Conservation (phyloP, 371 early-diverging fungal species). For the Aphelidium insulamus region DNA sequence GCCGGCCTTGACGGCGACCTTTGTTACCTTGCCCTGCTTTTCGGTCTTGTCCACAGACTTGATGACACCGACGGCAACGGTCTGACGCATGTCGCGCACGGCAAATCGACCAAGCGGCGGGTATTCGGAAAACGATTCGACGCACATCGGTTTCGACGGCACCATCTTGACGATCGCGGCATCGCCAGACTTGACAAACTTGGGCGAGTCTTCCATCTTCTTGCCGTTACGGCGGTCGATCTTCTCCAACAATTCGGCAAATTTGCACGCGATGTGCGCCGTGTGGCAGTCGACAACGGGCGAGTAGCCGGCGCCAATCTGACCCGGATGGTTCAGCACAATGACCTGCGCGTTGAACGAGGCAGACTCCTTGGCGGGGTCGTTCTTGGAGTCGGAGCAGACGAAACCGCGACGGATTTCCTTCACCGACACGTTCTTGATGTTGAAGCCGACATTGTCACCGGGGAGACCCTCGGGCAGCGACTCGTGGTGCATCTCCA, state of each 20-base stretch:
- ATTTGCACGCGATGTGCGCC: conserved; percentile 90
- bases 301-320: conserved; percentile 68
- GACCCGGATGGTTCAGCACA: conserved; percentile 90
- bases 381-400: conserved; percentile 89
- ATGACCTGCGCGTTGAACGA: conserved; percentile 88
- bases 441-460: conserved; percentile 96
- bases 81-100: conserved; percentile 90
- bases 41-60: conserved; percentile 70
- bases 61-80: conserved; percentile 88
- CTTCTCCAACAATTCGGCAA: conserved; percentile 76
- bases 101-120: conserved; percentile 91
- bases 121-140: conserved; percentile 78
- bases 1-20: conserved; percentile 18
- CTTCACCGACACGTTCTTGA: conserved; percentile 90
- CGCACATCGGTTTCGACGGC: conserved; percentile 90
- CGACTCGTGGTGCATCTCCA: conserved; percentile 95
- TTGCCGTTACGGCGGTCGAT: conserved; percentile 89
- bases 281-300: conserved; percentile 92
- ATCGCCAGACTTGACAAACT: conserved; percentile 83
- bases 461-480: conserved; percentile 81
- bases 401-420: conserved; percentile 93
- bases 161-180: conserved; percentile 85
- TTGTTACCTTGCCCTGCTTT: conserved; percentile 31
- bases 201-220: conserved; percentile 67
- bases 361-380: conserved; percentile 81